Base-by-base conservation (phyloP, 495 filamentous ascomycete species). In the Talaromyces thailandensis region DNA sequence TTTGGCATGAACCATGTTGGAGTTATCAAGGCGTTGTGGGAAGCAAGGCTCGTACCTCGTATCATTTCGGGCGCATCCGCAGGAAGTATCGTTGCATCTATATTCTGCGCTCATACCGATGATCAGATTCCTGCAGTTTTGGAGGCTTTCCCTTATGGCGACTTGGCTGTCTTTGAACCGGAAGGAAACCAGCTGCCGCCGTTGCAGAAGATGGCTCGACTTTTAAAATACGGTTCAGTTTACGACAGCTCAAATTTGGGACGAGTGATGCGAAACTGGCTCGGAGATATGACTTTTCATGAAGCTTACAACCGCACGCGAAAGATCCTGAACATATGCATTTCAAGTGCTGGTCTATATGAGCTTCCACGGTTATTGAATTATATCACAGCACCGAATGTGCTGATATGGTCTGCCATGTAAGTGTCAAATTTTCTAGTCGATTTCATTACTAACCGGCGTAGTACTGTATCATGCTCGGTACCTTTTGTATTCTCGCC, bases 1-100 rank as follows among this genome's bases (percentile, higher is more conserved):
- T 93, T 96, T 72, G 93, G 93, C 26, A 96, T 98, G 93, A 90
- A 89, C 55, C 93, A 98, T 71, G 88, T 97, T 64, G 93, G 93
- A 2, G 93, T 97, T n/a, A 75, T 96, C 64, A 96, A 96, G 67
- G 81, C 88, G 5, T 81, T 98, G 16, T 92, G 83, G 69, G 85
- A 95, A 69, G 76, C 82, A 16, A 82, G 82, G 1, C 78, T 96
- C 3, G 82, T 97, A 2, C 93, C 93, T 7, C 85, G 92, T 21
- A 94, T 98, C 69, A 93, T 98, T 60, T 96, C 92, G 1, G 93
- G 93, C 6, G 89, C 93, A 0, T 96, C 92, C 1, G 93, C 93
- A 3, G 93, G 93, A n/a, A 93, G 90, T 64, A 96, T 98, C 53
- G 91, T 97, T 26, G 91, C 86, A 63, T 82, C 92, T 0, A 90